Evolutionary conservation across 257 asterid genomes (phyloP).

Genomic region (Capsicum baccatum): DNA sequence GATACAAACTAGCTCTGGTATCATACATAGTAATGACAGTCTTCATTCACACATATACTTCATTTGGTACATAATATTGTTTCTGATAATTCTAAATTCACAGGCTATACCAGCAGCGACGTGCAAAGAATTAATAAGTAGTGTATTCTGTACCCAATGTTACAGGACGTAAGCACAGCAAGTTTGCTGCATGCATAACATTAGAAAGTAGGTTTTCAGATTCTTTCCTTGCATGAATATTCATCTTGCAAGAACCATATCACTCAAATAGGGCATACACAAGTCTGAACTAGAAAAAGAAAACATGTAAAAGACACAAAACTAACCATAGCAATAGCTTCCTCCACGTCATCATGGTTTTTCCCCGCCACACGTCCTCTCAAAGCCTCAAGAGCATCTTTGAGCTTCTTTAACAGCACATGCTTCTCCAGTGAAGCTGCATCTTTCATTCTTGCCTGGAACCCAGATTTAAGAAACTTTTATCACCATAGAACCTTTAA

Average conservation of each 20-base stretch:
- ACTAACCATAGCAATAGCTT: conserved; percentile 91
- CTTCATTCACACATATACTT: neutral
- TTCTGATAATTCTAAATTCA: neutral
- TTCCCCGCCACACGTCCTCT: conserved; percentile 84
- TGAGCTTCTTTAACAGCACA: conserved; percentile 83
- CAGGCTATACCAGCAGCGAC: neutral
- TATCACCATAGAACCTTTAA: neutral
- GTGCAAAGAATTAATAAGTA: neutral
- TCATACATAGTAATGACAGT: conserved; percentile 24
- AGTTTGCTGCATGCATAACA: neutral
- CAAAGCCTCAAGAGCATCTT: conserved; percentile 84
- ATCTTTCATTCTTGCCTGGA: conserved; percentile 83
- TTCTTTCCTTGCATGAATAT: conserved; percentile 2
- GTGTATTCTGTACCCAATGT: neutral
- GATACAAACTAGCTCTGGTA: neutral
- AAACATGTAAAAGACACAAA: conserved; percentile 8
- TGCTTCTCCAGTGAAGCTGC: conserved; percentile 92
- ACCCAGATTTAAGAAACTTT: conserved; percentile 27
- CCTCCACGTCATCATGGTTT: conserved; percentile 90
- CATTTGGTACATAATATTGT: neutral
- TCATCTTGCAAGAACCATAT: neutral
- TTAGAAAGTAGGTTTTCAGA: conserved; percentile 5
- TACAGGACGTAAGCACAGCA: neutral
- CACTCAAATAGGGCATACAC: neutral
- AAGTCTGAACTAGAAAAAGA: neutral